Evolutionary conservation across 176 grass and related monocot species (phyloP).

Genomic region (Carex pumila): DNA sequence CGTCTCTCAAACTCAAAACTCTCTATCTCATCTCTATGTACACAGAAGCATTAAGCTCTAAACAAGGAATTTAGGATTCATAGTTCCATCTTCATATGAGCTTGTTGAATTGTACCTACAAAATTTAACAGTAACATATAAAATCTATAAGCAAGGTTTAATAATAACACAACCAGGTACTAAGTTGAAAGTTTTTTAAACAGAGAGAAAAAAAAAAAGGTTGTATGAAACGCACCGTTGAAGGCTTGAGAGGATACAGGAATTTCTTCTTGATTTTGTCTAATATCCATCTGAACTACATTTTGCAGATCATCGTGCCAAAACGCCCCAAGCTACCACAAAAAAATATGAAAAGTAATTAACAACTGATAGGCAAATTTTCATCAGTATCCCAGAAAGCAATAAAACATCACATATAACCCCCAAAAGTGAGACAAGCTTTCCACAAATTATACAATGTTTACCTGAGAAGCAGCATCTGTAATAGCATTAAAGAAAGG

Average conservation of each 20-base stretch:
- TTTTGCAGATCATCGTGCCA: conserved; percentile 93
- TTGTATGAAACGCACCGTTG: conserved; percentile 35
- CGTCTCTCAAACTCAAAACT: neutral
- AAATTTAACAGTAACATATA: conserved; percentile 12
- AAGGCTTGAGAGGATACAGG: conserved; percentile 57
- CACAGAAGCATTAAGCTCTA: conserved; percentile 46
- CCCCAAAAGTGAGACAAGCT: neutral
- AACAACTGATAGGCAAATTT: neutral
- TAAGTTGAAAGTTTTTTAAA: neutral
- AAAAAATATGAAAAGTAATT: neutral
- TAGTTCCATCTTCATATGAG: conserved; percentile 96
- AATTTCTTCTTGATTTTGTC: conserved; percentile 60
- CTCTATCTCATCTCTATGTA: conserved; percentile 40
- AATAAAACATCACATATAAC: neutral
- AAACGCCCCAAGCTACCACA: conserved; percentile 51
- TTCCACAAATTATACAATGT: conserved; percentile 8
- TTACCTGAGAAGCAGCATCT: conserved; percentile 69
- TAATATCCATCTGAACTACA: conserved; percentile 82
- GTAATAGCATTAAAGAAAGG: conserved; percentile 46
- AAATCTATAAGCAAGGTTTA: neutral
- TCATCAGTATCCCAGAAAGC: neutral
- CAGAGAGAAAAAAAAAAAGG: neutral
- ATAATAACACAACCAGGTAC: neutral
- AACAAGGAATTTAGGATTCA: conserved; percentile 38
- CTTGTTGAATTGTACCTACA: conserved; percentile 60